These are phyloP conservation scores for Lactarius akahatsu DNA, from an alignment of 768 basidiomycete genomes.

Conservation along the genomic window DNA sequence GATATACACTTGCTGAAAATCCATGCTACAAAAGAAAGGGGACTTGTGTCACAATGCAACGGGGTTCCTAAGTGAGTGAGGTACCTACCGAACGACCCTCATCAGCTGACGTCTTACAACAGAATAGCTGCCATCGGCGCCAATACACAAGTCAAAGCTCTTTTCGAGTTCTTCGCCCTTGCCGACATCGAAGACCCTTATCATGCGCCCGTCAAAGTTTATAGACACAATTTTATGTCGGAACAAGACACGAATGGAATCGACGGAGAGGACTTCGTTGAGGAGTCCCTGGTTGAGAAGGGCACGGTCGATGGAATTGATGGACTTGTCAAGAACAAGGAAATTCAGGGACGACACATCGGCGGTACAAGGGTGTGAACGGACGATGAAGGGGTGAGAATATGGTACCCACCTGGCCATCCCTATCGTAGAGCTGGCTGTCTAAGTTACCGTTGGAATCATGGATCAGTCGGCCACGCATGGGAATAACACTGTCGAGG, in stretches of 20 bases:
- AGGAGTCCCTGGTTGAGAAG: conserved; percentile 86
- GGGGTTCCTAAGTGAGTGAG: conserved; percentile 35
- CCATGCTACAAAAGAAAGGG: conserved; percentile 59
- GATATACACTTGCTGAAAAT: conserved; percentile 94
- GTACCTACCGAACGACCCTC: conserved; percentile 80
- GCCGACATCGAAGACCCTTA: conserved; percentile 51
- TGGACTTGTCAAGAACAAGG: conserved; percentile 57
- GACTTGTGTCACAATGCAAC: conserved; percentile 27
- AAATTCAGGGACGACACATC: conserved; percentile 34
- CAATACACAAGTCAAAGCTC: conserved; percentile 78
- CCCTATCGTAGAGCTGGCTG: conserved; percentile 85
- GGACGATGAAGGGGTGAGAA: conserved; percentile 19
- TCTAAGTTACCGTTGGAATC: conserved; percentile 64
- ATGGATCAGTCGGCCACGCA: conserved; percentile 97
- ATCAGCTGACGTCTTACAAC: conserved; percentile 92
- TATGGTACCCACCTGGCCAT: conserved; percentile 69
- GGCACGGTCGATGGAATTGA: conserved; percentile 90
- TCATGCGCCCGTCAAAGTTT: conserved; percentile 67
- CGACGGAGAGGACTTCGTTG: conserved; percentile 61
- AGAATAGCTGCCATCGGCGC: conserved; percentile 94
- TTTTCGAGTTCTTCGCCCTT: conserved; percentile 46
- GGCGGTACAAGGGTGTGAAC: conserved; percentile 31
- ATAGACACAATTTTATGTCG: conserved; percentile 73
- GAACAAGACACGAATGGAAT: conserved; percentile 71
- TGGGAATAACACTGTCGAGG: conserved; percentile 80